Evolutionary conservation across 2,329 filamentous ascomycete species (phyloP), one percentile per base, ranked within the genome.

Genomic region (Coniochaeta sp.): DNA sequence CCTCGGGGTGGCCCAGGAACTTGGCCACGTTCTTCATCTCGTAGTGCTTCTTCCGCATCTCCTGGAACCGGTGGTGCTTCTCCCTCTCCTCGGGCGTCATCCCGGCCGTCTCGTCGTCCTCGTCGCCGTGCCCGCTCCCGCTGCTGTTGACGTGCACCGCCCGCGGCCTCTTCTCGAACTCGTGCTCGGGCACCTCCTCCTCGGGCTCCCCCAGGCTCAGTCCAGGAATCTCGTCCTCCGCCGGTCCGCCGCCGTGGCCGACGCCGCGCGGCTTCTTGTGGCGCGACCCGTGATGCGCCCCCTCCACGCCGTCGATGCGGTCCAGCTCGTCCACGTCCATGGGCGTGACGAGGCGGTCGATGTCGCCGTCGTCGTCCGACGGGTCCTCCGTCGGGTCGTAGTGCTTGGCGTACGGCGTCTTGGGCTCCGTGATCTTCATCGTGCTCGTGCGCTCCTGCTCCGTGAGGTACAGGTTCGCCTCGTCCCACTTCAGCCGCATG

Each of bases 371-470:
- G 69, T 96, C 88, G 64, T 95, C 91, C 36, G 88, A 89, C 58
- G 91, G 91, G 64, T 98, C 93, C 70, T 97, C 91, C 47, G 86
- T 74, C 4, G 93, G 92, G 70, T 98, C 90, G 75, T 97, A 97
- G 70, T 92, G 91, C 70, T 89, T 89, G 38, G 91, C 95, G 73
- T 93, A 99, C 4, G 95, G 95, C 8, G 95, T 99, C 82, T 99
- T 99, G 63, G 95, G 95, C 78, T 99, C 95, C 66, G 92, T 90
- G 65, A 99, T 99, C 81, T 98, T 99, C 95, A 99, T 99, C 61
- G 93, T 97, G 63, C 89, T 89, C 62, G 88, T 91, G 75, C 90
- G 93, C 75, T 98, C 91, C 75, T 98, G 93, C 77, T 99, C 95
- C 8, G 95, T 95, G 58, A 99, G 83, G 76, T 97, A 99, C 34